These are phyloP conservation scores for Ganoderma sinense DNA, from an alignment of 1,284 basidiomycete species.

Conservation along the genomic window DNA sequence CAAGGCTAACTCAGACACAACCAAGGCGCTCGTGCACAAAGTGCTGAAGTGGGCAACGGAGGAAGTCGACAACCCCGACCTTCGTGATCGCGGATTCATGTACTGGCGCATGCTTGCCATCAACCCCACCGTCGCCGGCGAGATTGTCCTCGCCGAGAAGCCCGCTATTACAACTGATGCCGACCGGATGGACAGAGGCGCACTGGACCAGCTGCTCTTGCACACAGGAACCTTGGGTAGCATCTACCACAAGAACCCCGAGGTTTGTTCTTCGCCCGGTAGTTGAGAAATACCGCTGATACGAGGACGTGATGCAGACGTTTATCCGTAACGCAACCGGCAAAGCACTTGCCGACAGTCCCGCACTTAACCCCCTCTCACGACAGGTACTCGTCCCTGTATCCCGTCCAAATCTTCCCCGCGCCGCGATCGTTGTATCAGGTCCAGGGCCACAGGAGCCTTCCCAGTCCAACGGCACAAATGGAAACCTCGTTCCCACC, in stretches of 20 bases:
- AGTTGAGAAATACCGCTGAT: not conserved
- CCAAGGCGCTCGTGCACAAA: conserved; percentile 93
- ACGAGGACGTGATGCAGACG: conserved; percentile 54
- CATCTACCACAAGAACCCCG: conserved; percentile 90
- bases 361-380: conserved; percentile 79
- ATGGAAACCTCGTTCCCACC: conserved; percentile 19
- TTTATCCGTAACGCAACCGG: conserved; percentile 84
- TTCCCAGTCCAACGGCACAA: conserved; percentile 12
- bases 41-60: conserved; percentile 98
- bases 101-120: conserved; percentile 98
- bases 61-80: conserved; percentile 96
- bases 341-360: conserved; percentile 77
- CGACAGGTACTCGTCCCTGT: conserved; percentile 74
- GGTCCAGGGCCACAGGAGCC: conserved; percentile 76
- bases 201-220: conserved; percentile 87
- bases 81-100: conserved; percentile 98
- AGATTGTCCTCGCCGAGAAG: conserved; percentile 94
- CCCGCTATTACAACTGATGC: conserved; percentile 98
- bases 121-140: conserved; percentile 88
- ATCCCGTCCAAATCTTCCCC: conserved; percentile 58
- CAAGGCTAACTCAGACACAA: conserved; percentile 84
- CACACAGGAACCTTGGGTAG: conserved; percentile 87
- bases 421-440: conserved; percentile 54
- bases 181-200: conserved; percentile 95
- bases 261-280: conserved; percentile 55